Evolutionary conservation across 345 rosid genomes (phyloP).

Genomic region (Syzygium aromaticum): DNA sequence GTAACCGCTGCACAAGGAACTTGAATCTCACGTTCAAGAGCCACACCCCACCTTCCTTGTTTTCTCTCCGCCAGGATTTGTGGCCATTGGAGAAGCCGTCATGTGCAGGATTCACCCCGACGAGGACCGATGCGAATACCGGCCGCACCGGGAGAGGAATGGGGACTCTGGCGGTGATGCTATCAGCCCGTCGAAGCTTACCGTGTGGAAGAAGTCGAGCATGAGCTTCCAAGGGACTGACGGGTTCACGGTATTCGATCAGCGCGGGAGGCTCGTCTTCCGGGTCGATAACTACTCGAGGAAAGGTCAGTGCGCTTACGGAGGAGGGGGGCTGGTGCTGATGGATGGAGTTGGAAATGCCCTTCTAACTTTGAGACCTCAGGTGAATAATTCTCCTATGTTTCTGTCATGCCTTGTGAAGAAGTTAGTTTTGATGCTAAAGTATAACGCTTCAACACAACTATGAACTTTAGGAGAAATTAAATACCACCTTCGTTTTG

Average conservation of each 20-base stretch:
- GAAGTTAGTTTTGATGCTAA: not conserved
- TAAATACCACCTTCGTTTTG: not conserved
- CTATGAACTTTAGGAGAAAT: not conserved
- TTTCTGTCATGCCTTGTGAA: not conserved
- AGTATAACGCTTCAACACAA: not conserved
- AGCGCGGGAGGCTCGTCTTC: constrained; percentile 26
- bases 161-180: not conserved
- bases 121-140: not conserved
- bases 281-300: constrained; percentile 50
- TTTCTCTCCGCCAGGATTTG: not conserved
- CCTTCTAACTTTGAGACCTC: constrained; percentile 29
- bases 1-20: not conserved
- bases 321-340: constrained; percentile 25
- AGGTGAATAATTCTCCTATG: constrained; percentile 5
- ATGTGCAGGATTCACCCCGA: not conserved
- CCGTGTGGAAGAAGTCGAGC: constrained; percentile 51
- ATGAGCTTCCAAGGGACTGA: constrained; percentile 53
- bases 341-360: constrained; percentile 50
- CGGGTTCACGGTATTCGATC: constrained; percentile 49
- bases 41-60: not conserved
- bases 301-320: constrained; percentile 3
- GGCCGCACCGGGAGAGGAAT: not conserved
- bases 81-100: not conserved
- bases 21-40: not conserved
- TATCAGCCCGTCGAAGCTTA: not conserved